Evolutionary conservation across 2,329 filamentous ascomycete genomes (phyloP).

Genomic region (Claviceps citrina): DNA sequence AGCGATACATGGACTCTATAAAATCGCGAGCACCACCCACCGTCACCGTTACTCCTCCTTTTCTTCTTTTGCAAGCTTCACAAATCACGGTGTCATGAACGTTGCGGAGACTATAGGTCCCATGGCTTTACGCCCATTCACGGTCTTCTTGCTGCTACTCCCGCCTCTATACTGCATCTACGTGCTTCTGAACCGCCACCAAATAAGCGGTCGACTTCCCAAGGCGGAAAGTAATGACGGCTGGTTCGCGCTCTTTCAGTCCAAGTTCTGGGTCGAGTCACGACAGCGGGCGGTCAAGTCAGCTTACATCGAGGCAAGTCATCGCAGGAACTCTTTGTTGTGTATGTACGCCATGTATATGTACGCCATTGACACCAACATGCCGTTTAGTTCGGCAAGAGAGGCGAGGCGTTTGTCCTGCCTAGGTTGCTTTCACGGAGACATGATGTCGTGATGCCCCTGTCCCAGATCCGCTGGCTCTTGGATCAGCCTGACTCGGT

Average conservation of each 20-base stretch:
- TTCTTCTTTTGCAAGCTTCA: too few relatives aligned
- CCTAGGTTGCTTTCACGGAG: conserved; percentile 25
- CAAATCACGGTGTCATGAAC: neutral
- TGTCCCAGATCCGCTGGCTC: conserved; percentile 29
- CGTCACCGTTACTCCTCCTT: too few relatives aligned
- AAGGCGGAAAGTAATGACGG: neutral
- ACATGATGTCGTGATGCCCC: conserved; percentile 29
- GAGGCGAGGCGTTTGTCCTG: conserved; percentile 25
- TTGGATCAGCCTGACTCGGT: conserved; percentile 30
- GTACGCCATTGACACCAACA: too few relatives aligned
- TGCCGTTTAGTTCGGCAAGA: conserved; percentile 24
- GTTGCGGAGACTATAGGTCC: neutral
- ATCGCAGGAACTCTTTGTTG: too few relatives aligned
- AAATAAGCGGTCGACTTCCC: neutral
- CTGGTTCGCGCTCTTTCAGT: neutral
- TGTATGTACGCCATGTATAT: too few relatives aligned
- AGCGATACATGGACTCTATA: too few relatives aligned
- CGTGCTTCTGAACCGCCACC: neutral
- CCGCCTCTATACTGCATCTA: neutral
- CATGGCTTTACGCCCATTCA: neutral
- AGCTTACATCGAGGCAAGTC: neutral
- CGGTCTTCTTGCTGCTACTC: neutral
- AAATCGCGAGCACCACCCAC: too few relatives aligned
- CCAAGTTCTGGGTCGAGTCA: neutral
- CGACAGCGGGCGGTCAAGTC: neutral